These are phyloP conservation scores for Euphorbia schlechtendalii DNA, from an alignment of 441 rosid genomes.

Conservation along the genomic window DNA sequence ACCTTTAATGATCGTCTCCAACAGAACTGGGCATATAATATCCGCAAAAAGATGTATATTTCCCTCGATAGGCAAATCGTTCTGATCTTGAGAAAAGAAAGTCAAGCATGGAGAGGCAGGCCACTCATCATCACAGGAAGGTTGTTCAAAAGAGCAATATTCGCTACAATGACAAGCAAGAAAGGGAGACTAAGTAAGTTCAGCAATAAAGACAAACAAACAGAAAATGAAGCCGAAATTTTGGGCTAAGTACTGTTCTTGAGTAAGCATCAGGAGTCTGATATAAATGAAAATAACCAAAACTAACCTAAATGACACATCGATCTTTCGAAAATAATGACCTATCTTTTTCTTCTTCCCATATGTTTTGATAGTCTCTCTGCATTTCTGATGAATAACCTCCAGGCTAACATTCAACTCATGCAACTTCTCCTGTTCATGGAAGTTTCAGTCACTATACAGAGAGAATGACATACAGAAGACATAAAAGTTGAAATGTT, in stretches of 20 bases:
- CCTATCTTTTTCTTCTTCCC: constrained; percentile 63
- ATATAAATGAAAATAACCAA: not conserved
- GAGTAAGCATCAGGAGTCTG: not conserved
- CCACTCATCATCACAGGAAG: constrained; percentile 28
- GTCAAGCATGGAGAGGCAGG: constrained; percentile 57
- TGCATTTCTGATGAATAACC: constrained; percentile 63
- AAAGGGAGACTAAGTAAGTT: constrained; percentile 2
- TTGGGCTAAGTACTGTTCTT: not conserved
- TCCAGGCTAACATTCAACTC: constrained; percentile 48
- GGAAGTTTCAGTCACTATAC: constrained; percentile 24
- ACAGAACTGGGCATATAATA: constrained; percentile 61
- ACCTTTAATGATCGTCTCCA: constrained; percentile 90
- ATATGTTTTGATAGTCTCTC: constrained; percentile 40
- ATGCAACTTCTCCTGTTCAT: constrained; percentile 52
- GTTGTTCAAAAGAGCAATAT: constrained; percentile 53
- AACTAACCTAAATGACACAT: constrained; percentile 62
- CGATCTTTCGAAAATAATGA: constrained; percentile 38
- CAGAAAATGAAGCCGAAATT: not conserved
- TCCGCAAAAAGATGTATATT: constrained; percentile 47
- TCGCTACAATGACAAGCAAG: constrained; percentile 45
- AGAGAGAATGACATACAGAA: constrained; percentile 12
- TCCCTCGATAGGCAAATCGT: constrained; percentile 39
- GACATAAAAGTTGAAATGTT: constrained; percentile 19
- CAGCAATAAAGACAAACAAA: not conserved
- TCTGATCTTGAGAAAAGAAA: constrained; percentile 47